phyloP scores from a whole-genome alignment of 352 stramenopile species.

The Pythium plurisporium region DNA sequence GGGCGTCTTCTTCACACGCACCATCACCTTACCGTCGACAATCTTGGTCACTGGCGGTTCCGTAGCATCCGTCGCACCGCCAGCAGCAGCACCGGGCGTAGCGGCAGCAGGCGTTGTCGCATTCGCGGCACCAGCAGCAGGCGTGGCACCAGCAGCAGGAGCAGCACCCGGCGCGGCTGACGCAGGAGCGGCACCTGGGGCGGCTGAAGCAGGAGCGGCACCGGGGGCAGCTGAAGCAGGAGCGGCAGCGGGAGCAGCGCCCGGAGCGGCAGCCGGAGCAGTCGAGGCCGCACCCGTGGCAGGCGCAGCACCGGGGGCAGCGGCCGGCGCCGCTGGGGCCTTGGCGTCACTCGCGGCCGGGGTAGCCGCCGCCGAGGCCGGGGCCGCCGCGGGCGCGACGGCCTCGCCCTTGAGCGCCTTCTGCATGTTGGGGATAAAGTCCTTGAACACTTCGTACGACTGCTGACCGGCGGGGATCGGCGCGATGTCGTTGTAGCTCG shows the following conservation, averaged over 20 bases:
- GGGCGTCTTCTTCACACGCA: slow-evolving; percentile 2
- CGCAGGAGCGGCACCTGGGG: background rate
- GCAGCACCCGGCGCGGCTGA: background rate
- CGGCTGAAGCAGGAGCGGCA: background rate
- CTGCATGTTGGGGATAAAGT: slow-evolving; percentile 50
- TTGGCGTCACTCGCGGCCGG: background rate
- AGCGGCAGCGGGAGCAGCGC: background rate
- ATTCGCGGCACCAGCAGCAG: slow-evolving; percentile 1
- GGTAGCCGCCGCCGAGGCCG: background rate
- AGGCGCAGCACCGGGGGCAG: background rate
- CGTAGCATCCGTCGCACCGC: background rate
- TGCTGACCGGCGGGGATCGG: slow-evolving; percentile 47
- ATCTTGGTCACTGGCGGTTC: slow-evolving; percentile 14
- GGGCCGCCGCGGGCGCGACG: slow-evolving; percentile 4
- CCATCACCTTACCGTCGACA: slow-evolving; percentile 15
- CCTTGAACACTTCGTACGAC: slow-evolving; percentile 57
- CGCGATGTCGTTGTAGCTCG: slow-evolving; percentile 43
- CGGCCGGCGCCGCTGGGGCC: background rate
- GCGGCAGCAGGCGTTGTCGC: background rate
- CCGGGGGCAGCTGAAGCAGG: background rate
- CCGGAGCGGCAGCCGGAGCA: background rate
- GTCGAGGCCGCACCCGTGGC: background rate
- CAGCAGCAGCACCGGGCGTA: background rate
- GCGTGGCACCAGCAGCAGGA: background rate
- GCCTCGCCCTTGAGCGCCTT: slow-evolving; percentile 37